Conservation (phyloP, 371 early-diverging fungal species). For the Mucor piriformis region DNA sequence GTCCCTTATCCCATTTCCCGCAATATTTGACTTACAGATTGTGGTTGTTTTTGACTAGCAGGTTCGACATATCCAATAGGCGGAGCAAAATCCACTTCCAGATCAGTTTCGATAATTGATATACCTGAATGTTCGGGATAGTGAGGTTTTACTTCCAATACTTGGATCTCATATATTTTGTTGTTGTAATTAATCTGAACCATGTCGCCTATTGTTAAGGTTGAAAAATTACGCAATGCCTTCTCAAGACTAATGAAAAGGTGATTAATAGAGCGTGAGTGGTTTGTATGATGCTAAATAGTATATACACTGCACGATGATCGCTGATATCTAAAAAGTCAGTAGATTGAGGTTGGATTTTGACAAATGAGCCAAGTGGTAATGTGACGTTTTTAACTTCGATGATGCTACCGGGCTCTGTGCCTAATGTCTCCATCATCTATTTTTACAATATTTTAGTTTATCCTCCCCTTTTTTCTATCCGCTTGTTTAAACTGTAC, state of each 20-base stretch:
- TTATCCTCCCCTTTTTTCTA: too few species aligned
- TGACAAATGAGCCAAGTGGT: conserved; percentile 91
- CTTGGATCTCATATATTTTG: conserved; percentile 86
- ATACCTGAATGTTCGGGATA: conserved; percentile 72
- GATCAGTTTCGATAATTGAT: conserved; percentile 98
- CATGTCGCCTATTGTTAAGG: conserved; percentile 93
- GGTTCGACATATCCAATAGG: conserved; percentile 98
- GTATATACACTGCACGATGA: conserved; percentile 84
- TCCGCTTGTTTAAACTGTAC: too few species aligned
- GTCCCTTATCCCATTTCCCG: too few species aligned
- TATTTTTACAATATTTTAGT: conserved; percentile 23
- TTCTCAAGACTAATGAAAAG: conserved; percentile 78
- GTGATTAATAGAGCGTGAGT: not conserved
- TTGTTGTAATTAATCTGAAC: conserved; percentile 93
- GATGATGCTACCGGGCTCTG: conserved; percentile 80
- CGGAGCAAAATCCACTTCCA: conserved; percentile 98
- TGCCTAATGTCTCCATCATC: conserved; percentile 93
- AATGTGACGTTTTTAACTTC: conserved; percentile 81
- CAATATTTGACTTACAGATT: conserved; percentile 35
- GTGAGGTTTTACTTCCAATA: conserved; percentile 90
- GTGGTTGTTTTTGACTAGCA: conserved; percentile 38
- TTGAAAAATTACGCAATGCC: conserved; percentile 93
- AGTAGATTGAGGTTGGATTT: conserved; percentile 97
- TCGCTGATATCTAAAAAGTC: conserved; percentile 98
- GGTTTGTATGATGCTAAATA: not conserved